Conservation (phyloP, 2,329 filamentous ascomycete genomes). For the Fusarium protoensiforme region DNA sequence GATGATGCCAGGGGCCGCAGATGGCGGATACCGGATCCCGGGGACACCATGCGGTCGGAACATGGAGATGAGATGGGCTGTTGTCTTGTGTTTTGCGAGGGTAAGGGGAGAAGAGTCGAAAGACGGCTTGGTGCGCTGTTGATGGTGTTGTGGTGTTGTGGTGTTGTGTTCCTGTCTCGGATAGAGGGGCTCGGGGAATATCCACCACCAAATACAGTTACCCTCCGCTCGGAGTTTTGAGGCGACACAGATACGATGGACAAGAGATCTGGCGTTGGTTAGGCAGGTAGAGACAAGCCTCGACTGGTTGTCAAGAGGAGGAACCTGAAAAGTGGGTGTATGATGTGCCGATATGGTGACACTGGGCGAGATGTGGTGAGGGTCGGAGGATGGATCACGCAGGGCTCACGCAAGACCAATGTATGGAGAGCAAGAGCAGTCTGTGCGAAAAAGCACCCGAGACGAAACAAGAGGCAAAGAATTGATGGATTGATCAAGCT, state of each 20-base stretch:
- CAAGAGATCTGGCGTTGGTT: background rate
- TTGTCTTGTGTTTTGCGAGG: slow-evolving; percentile 8
- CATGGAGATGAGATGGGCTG: slow-evolving; percentile 43
- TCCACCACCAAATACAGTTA: slow-evolving; percentile 16
- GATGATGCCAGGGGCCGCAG: slow-evolving; percentile 39
- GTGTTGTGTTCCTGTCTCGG: slow-evolving; percentile 16
- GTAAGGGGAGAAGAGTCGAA: background rate
- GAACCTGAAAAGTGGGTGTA: slow-evolving; percentile 3
- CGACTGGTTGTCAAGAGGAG: background rate
- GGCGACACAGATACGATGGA: background rate
- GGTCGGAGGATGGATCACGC: slow-evolving; percentile 30
- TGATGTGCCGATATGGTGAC: slow-evolving; percentile 15
- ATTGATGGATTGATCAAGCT: background rate
- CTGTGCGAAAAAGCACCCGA: background rate
- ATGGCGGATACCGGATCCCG: slow-evolving; percentile 39
- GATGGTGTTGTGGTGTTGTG: slow-evolving; percentile 11
- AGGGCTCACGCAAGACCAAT: slow-evolving; percentile 22
- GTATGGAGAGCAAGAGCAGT: background rate
- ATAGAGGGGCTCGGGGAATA: background rate
- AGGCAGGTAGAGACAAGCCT: background rate
- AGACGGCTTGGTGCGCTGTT: background rate
- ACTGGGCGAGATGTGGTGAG: slow-evolving; percentile 33
- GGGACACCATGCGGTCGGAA: slow-evolving; percentile 41
- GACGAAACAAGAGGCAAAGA: slow-evolving; percentile 10
- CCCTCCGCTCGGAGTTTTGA: slow-evolving; percentile 8